These are phyloP conservation scores for Hypoxylon rickii DNA, from an alignment of 495 filamentous ascomycete species.

Conservation along the genomic window DNA sequence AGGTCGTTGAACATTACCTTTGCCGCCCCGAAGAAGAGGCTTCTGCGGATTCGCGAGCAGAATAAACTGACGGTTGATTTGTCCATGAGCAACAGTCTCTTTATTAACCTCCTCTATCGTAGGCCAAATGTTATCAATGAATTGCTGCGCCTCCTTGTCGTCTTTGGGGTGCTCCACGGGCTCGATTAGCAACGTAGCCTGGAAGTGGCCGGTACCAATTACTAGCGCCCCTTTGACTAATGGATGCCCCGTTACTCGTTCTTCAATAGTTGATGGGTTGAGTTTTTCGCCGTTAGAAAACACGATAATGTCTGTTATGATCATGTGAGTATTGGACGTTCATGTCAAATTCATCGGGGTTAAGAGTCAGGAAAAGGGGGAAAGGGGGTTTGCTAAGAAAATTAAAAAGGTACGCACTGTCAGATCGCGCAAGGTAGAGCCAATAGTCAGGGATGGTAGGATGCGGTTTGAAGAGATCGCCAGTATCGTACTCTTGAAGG, in stretches of 20 bases:
- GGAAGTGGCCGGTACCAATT: constrained; percentile 55
- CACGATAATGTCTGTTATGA: constrained; percentile 58
- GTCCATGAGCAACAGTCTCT: constrained; percentile 50
- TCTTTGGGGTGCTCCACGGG: constrained; percentile 33
- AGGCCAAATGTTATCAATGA: constrained; percentile 49
- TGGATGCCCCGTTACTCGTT: constrained; percentile 48
- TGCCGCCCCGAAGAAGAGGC: constrained; percentile 58
- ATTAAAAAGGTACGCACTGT: constrained; percentile 44
- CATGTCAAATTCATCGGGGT: too few relatives aligned
- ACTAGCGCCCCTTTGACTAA: constrained; percentile 53
- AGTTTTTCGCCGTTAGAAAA: constrained; percentile 68
- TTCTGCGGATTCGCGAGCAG: constrained; percentile 50
- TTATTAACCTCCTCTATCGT: constrained; percentile 50
- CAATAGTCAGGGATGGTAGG: constrained; percentile 53
- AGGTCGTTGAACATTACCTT: constrained; percentile 59
- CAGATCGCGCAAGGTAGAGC: constrained; percentile 56
- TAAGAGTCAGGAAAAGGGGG: too few relatives aligned
- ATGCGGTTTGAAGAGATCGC: constrained; percentile 61
- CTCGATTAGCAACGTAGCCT: constrained; percentile 59
- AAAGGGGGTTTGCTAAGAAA: neutral
- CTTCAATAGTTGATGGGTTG: constrained; percentile 61
- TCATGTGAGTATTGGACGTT: too few relatives aligned
- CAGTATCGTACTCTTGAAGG: constrained; percentile 53
- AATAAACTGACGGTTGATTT: constrained; percentile 46
- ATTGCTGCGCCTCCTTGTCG: constrained; percentile 34